Conservation (phyloP, 306 rosid species). For the Fragaria ananassa region DNA sequence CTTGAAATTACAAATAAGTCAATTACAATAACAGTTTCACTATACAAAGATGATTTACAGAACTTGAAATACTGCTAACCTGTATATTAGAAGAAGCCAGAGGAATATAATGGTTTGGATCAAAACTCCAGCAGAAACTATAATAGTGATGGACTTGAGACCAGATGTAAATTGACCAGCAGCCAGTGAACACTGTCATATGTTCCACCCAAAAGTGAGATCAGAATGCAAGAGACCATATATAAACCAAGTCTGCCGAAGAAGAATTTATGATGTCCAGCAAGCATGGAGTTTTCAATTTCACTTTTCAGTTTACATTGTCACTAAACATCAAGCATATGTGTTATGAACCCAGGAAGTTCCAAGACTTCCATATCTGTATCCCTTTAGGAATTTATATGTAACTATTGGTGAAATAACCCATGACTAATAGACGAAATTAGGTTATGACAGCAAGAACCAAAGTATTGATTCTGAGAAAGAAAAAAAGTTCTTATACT, state of each 20-base stretch:
- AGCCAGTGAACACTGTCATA: slow-evolving; percentile 69
- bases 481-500: neutral
- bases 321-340: neutral
- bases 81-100: slow-evolving; percentile 56
- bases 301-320: neutral
- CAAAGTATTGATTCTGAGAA: neutral
- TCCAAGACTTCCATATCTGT: too few species aligned
- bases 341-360: neutral
- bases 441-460: neutral
- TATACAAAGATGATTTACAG: neutral
- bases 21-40: neutral
- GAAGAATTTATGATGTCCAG: neutral
- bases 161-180: slow-evolving; percentile 94
- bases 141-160: slow-evolving; percentile 65
- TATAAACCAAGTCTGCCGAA: neutral
- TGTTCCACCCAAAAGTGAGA: slow-evolving; percentile 18
- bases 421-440: neutral
- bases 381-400: neutral
- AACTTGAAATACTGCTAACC: slow-evolving; percentile 11
- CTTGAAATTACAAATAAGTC: neutral
- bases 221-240: slow-evolving; percentile 1
- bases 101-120: slow-evolving; percentile 57
- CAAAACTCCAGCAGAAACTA: slow-evolving; percentile 66
- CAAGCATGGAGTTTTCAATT: neutral
- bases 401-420: neutral